Conservation (phyloP, 148 eudicot species). For the Rhododendron henanense region DNA sequence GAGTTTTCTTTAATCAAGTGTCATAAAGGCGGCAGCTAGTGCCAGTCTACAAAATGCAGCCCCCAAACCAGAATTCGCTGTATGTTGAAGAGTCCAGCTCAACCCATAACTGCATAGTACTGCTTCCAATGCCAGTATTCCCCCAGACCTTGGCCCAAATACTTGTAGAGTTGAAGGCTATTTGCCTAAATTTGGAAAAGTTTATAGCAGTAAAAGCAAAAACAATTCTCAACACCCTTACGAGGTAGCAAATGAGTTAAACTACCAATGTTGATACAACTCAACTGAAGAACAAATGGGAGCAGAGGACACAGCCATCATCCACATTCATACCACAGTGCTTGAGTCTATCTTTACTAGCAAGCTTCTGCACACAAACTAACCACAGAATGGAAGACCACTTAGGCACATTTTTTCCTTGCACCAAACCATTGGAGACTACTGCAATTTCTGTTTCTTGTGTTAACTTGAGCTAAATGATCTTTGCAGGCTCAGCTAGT, state of each 20-base stretch:
- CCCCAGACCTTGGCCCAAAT: not conserved
- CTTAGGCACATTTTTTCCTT: not conserved
- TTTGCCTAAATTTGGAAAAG: not conserved
- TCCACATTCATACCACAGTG: not conserved
- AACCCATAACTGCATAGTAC: not conserved
- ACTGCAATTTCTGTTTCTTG: conserved; percentile 3
- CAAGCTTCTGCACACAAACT: not conserved
- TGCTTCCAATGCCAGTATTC: not conserved
- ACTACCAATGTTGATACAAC: not conserved
- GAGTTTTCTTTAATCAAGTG: not conserved
- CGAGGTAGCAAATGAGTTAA: not conserved
- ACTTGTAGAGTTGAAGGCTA: not conserved
- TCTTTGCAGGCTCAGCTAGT: conserved; percentile 81
- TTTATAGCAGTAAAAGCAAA: not conserved
- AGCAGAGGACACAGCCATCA: not conserved
- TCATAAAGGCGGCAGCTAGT: not conserved
- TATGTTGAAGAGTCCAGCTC: not conserved
- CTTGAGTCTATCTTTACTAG: not conserved
- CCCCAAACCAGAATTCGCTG: not conserved
- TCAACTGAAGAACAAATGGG: not conserved
- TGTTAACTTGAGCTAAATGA: conserved; percentile 9
- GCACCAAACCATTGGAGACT: not conserved
- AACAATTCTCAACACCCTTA: not conserved
- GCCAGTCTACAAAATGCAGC: not conserved
- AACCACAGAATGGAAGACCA: not conserved